Percentiles rank a stretch among this genome's conserved stretches.
Conservation (phyloP, 768 basidiomycete genomes). For the Royoungia palumana region DNA sequence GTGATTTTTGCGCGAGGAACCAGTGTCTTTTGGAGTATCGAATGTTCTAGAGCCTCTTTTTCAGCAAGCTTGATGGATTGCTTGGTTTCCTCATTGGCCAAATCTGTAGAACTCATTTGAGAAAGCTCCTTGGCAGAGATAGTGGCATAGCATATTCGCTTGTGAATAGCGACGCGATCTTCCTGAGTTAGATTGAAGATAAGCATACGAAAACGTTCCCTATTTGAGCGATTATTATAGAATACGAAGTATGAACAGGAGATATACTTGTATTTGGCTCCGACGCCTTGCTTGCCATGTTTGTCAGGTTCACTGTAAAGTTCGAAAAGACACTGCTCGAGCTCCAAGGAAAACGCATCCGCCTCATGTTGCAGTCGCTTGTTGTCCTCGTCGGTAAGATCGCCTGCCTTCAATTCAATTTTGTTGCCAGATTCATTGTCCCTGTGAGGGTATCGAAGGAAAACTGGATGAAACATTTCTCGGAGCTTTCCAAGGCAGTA, state of each 20-base stretch:
- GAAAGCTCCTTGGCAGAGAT: conserved; percentile 73
- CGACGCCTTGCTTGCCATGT: conserved; percentile 56
- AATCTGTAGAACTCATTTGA: conserved; percentile 82
- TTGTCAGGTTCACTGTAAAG: conserved; percentile 78
- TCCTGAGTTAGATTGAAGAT: conserved; percentile 83
- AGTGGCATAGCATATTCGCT: conserved; percentile 64
- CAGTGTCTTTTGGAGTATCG: conserved; percentile 70
- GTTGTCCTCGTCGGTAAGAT: conserved; percentile 60
- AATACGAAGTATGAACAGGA: conserved; percentile 6
- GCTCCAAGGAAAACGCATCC: conserved; percentile 60
- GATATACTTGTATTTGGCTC: conserved; percentile 77
- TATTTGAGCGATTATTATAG: conserved; percentile 29
- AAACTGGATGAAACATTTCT: conserved; percentile 68
- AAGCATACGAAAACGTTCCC: conserved; percentile 88
- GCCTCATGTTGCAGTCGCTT: conserved; percentile 53
- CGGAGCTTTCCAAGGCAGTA: conserved; percentile 78
- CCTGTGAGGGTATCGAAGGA: conserved; percentile 64
- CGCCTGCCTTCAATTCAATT: conserved; percentile 46
- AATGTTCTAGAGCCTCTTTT: conserved; percentile 79
- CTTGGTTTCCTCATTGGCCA: conserved; percentile 84
- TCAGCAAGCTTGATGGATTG: conserved; percentile 79
- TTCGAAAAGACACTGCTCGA: conserved; percentile 76
- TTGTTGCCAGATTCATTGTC: conserved; percentile 32
- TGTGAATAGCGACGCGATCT: conserved; percentile 77
- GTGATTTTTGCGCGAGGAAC: conserved; percentile 79